A percentile compares a stretch with the other conserved stretches of the same genome.
phyloP scores from a whole-genome alignment of 805 yeast genomes.

The Ogataea thermomethanolica region DNA sequence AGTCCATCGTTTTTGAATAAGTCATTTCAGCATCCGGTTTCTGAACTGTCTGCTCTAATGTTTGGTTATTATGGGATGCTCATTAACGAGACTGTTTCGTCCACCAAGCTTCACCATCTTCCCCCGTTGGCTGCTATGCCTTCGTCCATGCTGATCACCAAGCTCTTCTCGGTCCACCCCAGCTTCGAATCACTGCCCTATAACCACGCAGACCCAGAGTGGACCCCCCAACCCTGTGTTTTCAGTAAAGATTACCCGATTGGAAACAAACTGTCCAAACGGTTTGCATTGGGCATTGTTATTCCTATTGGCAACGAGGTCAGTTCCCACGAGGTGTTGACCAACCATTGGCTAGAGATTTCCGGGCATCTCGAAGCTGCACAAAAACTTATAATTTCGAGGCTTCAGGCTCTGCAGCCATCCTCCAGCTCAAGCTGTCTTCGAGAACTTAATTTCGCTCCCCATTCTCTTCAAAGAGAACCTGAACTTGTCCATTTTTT shows the following conservation, averaged over 20 bases:
- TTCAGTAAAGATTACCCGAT: slow-evolving; percentile 27
- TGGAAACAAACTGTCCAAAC: slow-evolving; percentile 18
- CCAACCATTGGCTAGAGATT: slow-evolving; percentile 49
- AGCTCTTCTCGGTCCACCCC: slow-evolving; percentile 38
- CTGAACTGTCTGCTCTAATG: slow-evolving; percentile 49
- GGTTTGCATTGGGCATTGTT: slow-evolving; percentile 48
- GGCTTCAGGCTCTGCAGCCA: slow-evolving; percentile 27
- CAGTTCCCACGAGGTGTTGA: slow-evolving; percentile 38
- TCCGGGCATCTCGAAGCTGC: slow-evolving; percentile 38
- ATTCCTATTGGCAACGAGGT: slow-evolving; percentile 39
- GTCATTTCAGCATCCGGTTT: slow-evolving; percentile 38
- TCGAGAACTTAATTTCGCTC: slow-evolving; percentile 31
- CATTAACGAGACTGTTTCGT: slow-evolving; percentile 40
- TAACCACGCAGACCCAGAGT: slow-evolving; percentile 21
- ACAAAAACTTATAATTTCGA: slow-evolving; percentile 39
- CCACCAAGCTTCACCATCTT: slow-evolving; percentile 46
- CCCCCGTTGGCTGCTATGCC: slow-evolving; percentile 40
- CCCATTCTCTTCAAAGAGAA: slow-evolving; percentile 40
- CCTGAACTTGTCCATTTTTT: slow-evolving; percentile 39
- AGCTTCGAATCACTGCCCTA: slow-evolving; percentile 14
- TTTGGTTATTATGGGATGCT: slow-evolving; percentile 54
- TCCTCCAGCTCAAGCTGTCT: slow-evolving; percentile 7
- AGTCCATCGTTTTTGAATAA: slow-evolving; percentile 20
- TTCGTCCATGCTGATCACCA: slow-evolving; percentile 42
- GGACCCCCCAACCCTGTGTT: slow-evolving; percentile 44